Evolutionary conservation across 768 basidiomycete genomes (phyloP), one percentile per base, ranked within the genome.

Genomic region (Harrya chromipes): DNA sequence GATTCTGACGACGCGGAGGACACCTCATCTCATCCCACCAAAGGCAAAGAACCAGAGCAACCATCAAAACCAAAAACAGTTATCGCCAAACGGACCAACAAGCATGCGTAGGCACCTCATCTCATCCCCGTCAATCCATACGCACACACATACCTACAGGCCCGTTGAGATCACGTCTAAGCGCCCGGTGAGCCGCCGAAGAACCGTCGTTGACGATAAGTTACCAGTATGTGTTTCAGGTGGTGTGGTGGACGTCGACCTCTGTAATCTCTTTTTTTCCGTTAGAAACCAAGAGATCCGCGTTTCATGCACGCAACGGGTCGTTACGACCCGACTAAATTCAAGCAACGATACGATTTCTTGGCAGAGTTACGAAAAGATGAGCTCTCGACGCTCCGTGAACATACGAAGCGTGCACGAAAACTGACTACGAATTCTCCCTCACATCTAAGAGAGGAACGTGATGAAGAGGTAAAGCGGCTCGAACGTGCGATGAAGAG

Each of bases 151-250:
- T 21, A 17, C 37, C 21, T 39, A 24, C 43, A 94, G 94, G 1
- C 94, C 94, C 1, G 76, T 72, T 27, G 91, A 92, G 57, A 74
- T 90, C 45, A 85, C 87, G 14, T 91, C 93, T 0, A 97, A 94
- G 67, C 80, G 78, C 58, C 90, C 90, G 1, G 89, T 94, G 14
- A 81, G 85, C 6, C 81, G 94, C 19, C 76, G 76, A 46, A 72
- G 91, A 49, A 74, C 73, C 10, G 84, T 88, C 0, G 78, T 93
- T 4, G 86, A 92, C 56, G 75, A 81, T 13, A 74, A 79, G 34
- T 79, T 82, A 53, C 62, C 76, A 37, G 92, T 90, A 61, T 49
- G 86, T 43, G 43, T 37, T 36, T 51, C 47, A 35, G 4, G 14
- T 35, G 6, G 19, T 24, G 38, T 34, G 5, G 17, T 21, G 39